Base-by-base conservation (phyloP, 106 monocot genomes). In the Allium fistulosum region DNA sequence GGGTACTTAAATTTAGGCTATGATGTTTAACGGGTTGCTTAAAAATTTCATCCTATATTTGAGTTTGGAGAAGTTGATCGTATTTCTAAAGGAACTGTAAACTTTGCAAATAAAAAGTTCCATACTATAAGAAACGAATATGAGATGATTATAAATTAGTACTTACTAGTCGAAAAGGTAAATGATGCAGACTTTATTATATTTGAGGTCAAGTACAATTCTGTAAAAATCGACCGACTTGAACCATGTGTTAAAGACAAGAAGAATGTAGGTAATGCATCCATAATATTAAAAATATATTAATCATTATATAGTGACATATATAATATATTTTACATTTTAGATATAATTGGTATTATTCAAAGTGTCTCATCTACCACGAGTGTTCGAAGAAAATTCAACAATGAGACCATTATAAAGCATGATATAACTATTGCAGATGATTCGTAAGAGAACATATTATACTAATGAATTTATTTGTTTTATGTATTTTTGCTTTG, bases 21-120 rank as follows among this genome's bases (percentile, higher is more conserved):
- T 92, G 16, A 92, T 91, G 91, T 96, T 96, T 47, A 96, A 96
- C 73, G 96, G 76, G 85, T 92, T 53, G 96, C 96, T 47, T 86
- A 69, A 28, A 99, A 87, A 55, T 99, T 99, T 62, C 87, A 87
- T 51, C 81, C 87, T 11, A 87, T 59, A 65, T 90, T 99, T 83
- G 89, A 99, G 48, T 48, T 87, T 51, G 90, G 97, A 63, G 93
- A 90, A 71, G 92, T 99, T 9, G 92, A 99, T 57, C 87, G 93
- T 67, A 80, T 93, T 62, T 85, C 91, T 10, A 95, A 83, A 69
- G 91, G 92, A 27, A 79, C 79, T 47, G 84, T 99, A 11, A 89
- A 69, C 67, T 76, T 92, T 71, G 97, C 92, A 68, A 99, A 99
- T 63, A 90, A 85, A 56, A 84, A 87, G 71, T 99, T 93, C 49